Conservation (phyloP, 2,329 filamentous ascomycete genomes). For the Diplodia seriata region DNA sequence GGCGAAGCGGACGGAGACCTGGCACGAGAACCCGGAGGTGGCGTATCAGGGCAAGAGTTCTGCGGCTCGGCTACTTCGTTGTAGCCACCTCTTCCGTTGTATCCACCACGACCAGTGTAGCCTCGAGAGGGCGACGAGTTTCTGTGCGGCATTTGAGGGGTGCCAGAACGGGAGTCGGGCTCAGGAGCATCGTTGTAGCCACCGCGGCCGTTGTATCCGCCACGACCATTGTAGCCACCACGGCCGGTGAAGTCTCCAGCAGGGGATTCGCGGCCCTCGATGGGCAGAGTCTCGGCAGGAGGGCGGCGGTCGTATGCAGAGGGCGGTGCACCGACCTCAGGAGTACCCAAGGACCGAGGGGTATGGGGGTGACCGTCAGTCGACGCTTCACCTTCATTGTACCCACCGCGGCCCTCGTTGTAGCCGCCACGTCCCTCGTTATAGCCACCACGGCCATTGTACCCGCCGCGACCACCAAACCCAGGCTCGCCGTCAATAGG, state of each 20-base stretch:
- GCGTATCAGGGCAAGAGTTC: constrained; percentile 10
- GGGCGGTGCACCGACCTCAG: constrained; percentile 13
- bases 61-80: constrained; percentile 33
- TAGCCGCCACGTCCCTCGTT: constrained; percentile 36
- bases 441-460: constrained; percentile 44
- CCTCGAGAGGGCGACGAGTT: constrained; percentile 31
- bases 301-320: constrained; percentile 26
- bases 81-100: constrained; percentile 38
- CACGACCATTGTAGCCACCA: constrained; percentile 42
- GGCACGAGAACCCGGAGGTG: constrained; percentile 8
- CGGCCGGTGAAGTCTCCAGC: constrained; percentile 37
- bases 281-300: constrained; percentile 6
- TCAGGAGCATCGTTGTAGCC: constrained; percentile 35
- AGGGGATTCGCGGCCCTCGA: constrained; percentile 28
- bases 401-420: constrained; percentile 35
- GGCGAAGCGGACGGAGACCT: constrained; percentile 25
- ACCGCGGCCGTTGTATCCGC: constrained; percentile 42
- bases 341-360: constrained; percentile 17
- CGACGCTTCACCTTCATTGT: constrained; percentile 34
- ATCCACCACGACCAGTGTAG: constrained; percentile 43
- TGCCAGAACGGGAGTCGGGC: constrained; percentile 14
- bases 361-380: constrained; percentile 5
- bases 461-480: constrained; percentile 38
- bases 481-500: constrained; percentile 30
- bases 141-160: constrained; percentile 7